Evolutionary conservation across 176 grass and related monocot genomes (phyloP).

Genomic region (Avena atlantica): DNA sequence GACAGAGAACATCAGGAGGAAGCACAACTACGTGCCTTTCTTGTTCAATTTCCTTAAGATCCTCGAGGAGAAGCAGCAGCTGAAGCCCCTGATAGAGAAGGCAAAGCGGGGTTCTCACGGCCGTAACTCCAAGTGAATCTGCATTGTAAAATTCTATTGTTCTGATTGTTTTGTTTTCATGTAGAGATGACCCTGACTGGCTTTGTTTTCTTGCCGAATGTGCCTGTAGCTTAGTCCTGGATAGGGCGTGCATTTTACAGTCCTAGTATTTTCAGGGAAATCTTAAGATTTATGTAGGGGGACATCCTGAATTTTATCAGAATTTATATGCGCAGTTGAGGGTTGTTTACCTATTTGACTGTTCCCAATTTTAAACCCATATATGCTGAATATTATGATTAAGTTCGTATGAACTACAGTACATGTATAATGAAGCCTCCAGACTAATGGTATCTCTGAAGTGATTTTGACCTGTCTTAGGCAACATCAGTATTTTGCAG

Average conservation of each 20-base stretch:
- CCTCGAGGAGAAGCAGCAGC: slow-evolving; percentile 85
- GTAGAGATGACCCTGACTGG: slow-evolving; percentile 41
- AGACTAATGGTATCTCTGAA: not conserved
- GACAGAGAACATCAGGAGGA: slow-evolving; percentile 81
- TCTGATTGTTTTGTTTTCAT: slow-evolving; percentile 18
- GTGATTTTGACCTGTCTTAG: not conserved
- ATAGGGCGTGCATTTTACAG: not conserved
- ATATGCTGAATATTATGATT: not conserved
- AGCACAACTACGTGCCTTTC: slow-evolving; percentile 96
- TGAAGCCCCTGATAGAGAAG: slow-evolving; percentile 92
- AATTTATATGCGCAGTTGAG: not conserved
- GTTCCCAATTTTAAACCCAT: not conserved
- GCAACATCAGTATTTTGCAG: not conserved
- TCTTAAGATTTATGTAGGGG: not conserved
- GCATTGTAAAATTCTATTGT: not conserved
- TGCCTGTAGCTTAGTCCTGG: slow-evolving; percentile 27
- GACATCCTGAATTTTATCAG: not conserved
- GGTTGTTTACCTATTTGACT: not conserved
- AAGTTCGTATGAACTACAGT: not conserved
- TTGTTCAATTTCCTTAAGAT: slow-evolving; percentile 97
- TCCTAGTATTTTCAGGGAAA: slow-evolving; percentile 1
- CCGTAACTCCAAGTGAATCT: slow-evolving; percentile 44
- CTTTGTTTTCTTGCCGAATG: slow-evolving; percentile 37
- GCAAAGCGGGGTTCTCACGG: slow-evolving; percentile 67
- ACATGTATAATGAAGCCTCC: not conserved